Conservation (phyloP, 2,329 filamentous ascomycete species). For the Penicillium sp. region DNA sequence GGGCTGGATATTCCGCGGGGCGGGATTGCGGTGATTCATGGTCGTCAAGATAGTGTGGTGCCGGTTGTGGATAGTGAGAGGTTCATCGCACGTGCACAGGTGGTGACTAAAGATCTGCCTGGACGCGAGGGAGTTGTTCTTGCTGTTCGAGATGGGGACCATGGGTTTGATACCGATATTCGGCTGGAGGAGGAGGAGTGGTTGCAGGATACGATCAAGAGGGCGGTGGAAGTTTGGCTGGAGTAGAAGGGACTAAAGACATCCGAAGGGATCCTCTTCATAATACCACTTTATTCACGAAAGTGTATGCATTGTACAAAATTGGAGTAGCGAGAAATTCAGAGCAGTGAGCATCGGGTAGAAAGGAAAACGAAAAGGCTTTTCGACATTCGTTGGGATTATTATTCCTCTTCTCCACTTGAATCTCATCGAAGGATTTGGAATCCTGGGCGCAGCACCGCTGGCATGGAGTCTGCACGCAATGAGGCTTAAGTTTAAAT, state of each 20-base stretch:
- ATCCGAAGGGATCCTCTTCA: too few species aligned
- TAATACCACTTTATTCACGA: too few species aligned
- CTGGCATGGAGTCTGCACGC: too few species aligned
- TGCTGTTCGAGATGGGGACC: conserved; percentile 31
- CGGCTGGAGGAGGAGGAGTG: conserved; percentile 28
- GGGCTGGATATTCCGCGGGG: conserved; percentile 27
- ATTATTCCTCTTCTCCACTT: too few species aligned
- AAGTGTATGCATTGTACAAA: too few species aligned
- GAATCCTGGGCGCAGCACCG: too few species aligned
- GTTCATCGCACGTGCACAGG: conserved; percentile 27
- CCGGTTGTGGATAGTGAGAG: conserved; percentile 26
- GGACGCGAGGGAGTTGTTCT: conserved; percentile 27
- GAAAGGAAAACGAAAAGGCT: too few species aligned
- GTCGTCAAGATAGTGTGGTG: conserved; percentile 33
- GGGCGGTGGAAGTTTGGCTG: conserved; percentile 29
- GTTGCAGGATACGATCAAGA: conserved; percentile 28
- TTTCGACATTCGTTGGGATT: too few species aligned
- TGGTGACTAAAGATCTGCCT: conserved; percentile 23
- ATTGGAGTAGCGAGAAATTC: too few species aligned
- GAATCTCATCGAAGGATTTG: too few species aligned
- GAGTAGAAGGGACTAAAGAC: conserved; percentile 6
- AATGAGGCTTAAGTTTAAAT: too few species aligned
- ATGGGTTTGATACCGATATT: conserved; percentile 36
- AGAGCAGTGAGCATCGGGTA: too few species aligned
- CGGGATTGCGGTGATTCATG: conserved; percentile 36